Base-by-base conservation (phyloP, 1,284 basidiomycete species). In the Rhodotorula sp. region DNA sequence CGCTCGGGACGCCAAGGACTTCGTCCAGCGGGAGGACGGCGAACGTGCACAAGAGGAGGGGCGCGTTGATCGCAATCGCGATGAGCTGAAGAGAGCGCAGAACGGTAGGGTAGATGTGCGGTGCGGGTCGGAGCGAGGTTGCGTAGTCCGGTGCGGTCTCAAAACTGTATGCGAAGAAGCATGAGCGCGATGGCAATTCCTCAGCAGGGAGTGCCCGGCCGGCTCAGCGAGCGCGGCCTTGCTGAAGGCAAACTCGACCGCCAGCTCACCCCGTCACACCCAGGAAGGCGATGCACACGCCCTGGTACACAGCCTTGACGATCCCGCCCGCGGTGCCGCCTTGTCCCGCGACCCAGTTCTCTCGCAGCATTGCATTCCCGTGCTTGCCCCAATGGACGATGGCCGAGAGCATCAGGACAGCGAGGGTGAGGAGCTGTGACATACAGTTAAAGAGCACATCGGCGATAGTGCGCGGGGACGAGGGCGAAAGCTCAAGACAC, bases 221-320 rank as follows among this genome's bases (percentile, higher is more conserved):
- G n/a, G n/a, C n/a, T n/a, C n/a, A n/a, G n/a, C n/a, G n/a, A n/a
- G n/a, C n/a, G n/a, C n/a, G n/a, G n/a, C n/a, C n/a, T n/a, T n/a
- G n/a, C n/a, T n/a, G n/a, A n/a, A n/a, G n/a, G n/a, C n/a, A n/a
- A n/a, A n/a, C n/a, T n/a, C n/a, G n/a, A n/a, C 9, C 51, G 34
- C 12, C 25, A n/a, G 17, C 56, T 61, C 32, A 50, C 44, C 89
- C 89, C 4, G 89, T 90, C 44, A 90, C 83, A 0, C 88, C 88
- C 3, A 90, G 82, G 82, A 90, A 88, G 0, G 87, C 86, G 12
- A 90, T 81, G 74, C 89, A 90, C 37, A 88, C 83, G 0, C 89
- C 89, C 69, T 87, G 82, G 78, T 87, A 90, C 10, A 87, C 80
- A 60, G 88, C 84, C 25, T 80, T 83, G 6, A 82, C 79, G 22